Percentiles rank a stretch among this genome's conserved stretches.
Conservation (phyloP, 2,329 filamentous ascomycete species). For the Metarhizium robertsii region DNA sequence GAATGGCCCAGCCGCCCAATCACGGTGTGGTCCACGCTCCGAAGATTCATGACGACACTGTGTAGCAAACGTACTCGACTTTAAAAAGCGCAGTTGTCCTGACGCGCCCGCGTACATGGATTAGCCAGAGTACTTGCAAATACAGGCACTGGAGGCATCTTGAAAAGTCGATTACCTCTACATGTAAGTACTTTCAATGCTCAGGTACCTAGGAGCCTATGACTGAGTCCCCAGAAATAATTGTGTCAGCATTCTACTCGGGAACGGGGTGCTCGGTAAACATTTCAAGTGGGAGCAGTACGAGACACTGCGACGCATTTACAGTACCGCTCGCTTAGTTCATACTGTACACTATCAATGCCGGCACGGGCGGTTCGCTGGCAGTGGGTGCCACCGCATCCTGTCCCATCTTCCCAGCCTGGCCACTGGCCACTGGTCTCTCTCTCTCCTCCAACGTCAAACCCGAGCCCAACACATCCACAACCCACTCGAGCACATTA, state of each 20-base stretch:
- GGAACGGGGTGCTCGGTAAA: too few relatives aligned
- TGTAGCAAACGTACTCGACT: not conserved
- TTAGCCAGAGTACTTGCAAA: not conserved
- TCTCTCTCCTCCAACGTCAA: not conserved
- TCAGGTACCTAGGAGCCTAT: too few relatives aligned
- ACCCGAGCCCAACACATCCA: not conserved
- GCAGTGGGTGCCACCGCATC: not conserved
- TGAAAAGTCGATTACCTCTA: too few relatives aligned
- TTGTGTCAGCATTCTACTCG: too few relatives aligned
- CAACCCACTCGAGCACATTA: not conserved
- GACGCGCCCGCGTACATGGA: too few relatives aligned
- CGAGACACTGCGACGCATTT: too few relatives aligned
- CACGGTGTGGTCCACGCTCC: not conserved
- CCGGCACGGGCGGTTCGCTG: not conserved
- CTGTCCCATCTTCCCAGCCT: not conserved
- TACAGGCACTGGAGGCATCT: too few relatives aligned
- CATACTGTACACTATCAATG: not conserved
- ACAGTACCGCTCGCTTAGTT: not conserved
- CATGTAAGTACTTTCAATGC: too few relatives aligned
- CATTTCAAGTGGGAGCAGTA: too few relatives aligned
- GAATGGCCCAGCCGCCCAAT: not conserved
- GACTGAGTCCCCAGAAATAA: too few relatives aligned
- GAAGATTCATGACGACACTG: not conserved
- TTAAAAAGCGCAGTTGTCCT: too few relatives aligned
- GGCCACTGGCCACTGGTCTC: not conserved